Evolutionary conservation across 306 rosid species (phyloP).

Genomic region (Pachyrhizus erosus): DNA sequence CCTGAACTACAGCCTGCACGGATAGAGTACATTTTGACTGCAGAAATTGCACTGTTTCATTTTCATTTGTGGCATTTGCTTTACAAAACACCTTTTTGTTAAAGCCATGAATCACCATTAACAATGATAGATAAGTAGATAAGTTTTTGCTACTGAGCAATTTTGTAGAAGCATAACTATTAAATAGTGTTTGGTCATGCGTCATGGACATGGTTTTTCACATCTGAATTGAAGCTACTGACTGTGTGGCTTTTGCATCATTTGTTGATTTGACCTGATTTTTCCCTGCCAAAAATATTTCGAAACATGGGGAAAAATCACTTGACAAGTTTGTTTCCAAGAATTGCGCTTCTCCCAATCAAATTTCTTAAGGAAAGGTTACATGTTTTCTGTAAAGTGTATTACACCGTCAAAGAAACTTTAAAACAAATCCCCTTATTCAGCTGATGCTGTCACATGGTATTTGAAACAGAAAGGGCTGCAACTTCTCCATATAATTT

Average conservation of each 20-base stretch:
- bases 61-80: conserved; percentile 23
- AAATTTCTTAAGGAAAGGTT: neutral
- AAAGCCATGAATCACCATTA: neutral
- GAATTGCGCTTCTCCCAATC: neutral
- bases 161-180: neutral
- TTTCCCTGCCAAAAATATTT: neutral
- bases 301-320: neutral
- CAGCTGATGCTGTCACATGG: conserved; percentile 2
- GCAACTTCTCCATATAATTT: neutral
- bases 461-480: neutral
- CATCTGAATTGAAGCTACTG: neutral
- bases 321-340: neutral
- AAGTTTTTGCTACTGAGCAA: neutral
- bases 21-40: neutral
- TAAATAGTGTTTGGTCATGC: neutral
- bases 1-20: neutral
- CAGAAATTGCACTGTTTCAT: conserved; percentile 1
- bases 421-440: neutral
- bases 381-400: neutral
- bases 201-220: neutral
- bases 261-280: neutral
- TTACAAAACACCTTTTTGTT: neutral
- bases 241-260: neutral
- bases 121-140: neutral
- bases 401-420: conserved; percentile 22